phyloP scores from a whole-genome alignment of 225 moss, liverwort and hornwort genomes.

The Pseudoscleropodium purum region DNA sequence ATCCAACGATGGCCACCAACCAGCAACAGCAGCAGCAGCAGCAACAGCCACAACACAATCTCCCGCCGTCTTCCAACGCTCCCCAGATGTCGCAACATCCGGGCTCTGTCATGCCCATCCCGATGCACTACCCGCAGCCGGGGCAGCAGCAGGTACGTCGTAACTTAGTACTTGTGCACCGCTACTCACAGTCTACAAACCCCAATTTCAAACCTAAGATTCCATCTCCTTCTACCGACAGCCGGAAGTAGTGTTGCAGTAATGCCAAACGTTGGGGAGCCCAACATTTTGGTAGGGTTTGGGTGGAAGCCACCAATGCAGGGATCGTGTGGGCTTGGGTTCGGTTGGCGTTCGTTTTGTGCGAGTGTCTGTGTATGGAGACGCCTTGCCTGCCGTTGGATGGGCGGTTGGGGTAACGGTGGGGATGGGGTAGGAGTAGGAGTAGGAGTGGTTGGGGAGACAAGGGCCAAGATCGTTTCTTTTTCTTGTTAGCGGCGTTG shows the following conservation, averaged over 20 bases:
- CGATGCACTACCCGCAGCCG: slow-evolving; percentile 46
- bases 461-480: background rate
- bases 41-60: background rate
- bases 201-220: background rate
- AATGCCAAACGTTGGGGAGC: background rate
- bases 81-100: slow-evolving; percentile 55
- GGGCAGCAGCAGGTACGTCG: slow-evolving; percentile 52
- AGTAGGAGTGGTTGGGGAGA: background rate
- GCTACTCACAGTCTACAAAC: background rate
- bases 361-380: background rate
- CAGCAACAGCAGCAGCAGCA: slow-evolving; percentile 6
- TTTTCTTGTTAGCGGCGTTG: background rate
- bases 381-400: slow-evolving; percentile 12
- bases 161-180: background rate
- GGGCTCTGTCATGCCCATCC: slow-evolving; percentile 50
- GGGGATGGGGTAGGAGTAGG: slow-evolving; percentile 3
- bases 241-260: background rate
- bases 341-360: background rate
- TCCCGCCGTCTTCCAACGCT: slow-evolving; percentile 31
- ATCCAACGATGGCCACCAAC: slow-evolving; percentile 33
- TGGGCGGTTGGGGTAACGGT: background rate
- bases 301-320: background rate
- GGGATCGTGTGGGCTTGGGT: background rate
- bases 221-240: background rate
- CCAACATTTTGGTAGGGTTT: background rate